phyloP scores from a whole-genome alignment of 2,329 filamentous ascomycete genomes.

The Thelonectria olida region DNA sequence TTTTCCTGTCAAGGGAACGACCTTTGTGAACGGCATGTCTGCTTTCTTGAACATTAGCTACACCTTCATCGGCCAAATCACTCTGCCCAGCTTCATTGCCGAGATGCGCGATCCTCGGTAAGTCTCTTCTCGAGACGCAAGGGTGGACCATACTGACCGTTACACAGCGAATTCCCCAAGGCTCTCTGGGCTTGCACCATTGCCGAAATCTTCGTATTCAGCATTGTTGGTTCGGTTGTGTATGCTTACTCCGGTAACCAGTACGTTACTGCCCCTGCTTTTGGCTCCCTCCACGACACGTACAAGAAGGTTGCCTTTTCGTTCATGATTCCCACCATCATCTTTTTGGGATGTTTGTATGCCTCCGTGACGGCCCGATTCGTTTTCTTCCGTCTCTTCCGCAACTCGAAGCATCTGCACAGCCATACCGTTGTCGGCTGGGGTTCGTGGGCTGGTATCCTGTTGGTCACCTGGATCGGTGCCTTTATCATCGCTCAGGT shows the following conservation, averaged over 20 bases:
- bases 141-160: slow-evolving; percentile 39
- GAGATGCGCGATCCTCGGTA: slow-evolving; percentile 79
- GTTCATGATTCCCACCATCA: slow-evolving; percentile 94
- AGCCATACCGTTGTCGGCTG: slow-evolving; percentile 86
- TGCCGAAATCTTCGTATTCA: slow-evolving; percentile 86
- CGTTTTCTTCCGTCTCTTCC: slow-evolving; percentile 90
- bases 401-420: slow-evolving; percentile 79
- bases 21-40: slow-evolving; percentile 83
- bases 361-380: slow-evolving; percentile 91
- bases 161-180: slow-evolving; percentile 82
- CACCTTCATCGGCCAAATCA: slow-evolving; percentile 96
- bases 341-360: slow-evolving; percentile 91
- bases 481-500: slow-evolving; percentile 93
- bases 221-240: slow-evolving; percentile 80
- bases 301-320: slow-evolving; percentile 92
- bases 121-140: background rate
- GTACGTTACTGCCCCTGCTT: slow-evolving; percentile 88
- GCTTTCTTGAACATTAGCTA: slow-evolving; percentile 97
- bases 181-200: slow-evolving; percentile 91
- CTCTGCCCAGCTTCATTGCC: slow-evolving; percentile 91
- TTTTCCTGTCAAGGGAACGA: slow-evolving; percentile 74
- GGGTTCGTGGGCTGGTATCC: slow-evolving; percentile 79
- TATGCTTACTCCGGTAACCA: slow-evolving; percentile 91
- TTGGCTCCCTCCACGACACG: slow-evolving; percentile 80
- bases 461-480: slow-evolving; percentile 78